Base-by-base conservation (phyloP, 225 moss, liverwort and hornwort genomes). In the Neckera pumila region DNA sequence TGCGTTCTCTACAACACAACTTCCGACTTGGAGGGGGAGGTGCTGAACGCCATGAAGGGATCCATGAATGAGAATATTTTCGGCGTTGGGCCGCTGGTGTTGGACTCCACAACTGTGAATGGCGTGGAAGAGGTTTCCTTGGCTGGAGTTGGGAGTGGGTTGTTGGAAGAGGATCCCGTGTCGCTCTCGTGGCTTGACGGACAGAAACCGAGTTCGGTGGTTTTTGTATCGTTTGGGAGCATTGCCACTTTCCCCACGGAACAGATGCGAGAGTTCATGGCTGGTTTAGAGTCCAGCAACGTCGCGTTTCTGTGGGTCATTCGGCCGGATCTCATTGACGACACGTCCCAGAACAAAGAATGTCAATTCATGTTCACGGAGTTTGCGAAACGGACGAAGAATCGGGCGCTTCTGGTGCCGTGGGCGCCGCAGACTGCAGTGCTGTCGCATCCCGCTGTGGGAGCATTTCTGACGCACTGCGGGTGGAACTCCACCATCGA, bases 1-100 rank as follows among this genome's bases (percentile, higher is more conserved):
- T 92, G 92, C 80, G 11, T 88, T 27, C 83, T 91, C 62, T 65
- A 64, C 31, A 89, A 91, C 65, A 80, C 87, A 3, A 84, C 75
- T 51, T 18, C 51, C 12, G 87, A 79, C 45, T 83, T 93, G 83
- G 93, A 93, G 20, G 75, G 87, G 9, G 84, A 65, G 3, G 36
- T 87, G 5, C 61, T 93, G 17, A 60, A 85, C 67, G 89, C 85
- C 58, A 71, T 76, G 76, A 76, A 5, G 13, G 51, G 34, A 8
- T 76, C 76, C 51, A 51, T 76, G 51, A 76, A 76, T 76, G 51
- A 76, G 51, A 51, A 76, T 51, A 51, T 20, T 76, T 51, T 76
- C 12, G 76, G 2, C 5, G 76, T 76, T 13, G 76, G 76, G 14
- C 76, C 76, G 36, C 76, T 53, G 36, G 21, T 51, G 13, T 76